phyloP scores from a whole-genome alignment of 2,329 filamentous ascomycete genomes.

The Fusarium temperatum region DNA sequence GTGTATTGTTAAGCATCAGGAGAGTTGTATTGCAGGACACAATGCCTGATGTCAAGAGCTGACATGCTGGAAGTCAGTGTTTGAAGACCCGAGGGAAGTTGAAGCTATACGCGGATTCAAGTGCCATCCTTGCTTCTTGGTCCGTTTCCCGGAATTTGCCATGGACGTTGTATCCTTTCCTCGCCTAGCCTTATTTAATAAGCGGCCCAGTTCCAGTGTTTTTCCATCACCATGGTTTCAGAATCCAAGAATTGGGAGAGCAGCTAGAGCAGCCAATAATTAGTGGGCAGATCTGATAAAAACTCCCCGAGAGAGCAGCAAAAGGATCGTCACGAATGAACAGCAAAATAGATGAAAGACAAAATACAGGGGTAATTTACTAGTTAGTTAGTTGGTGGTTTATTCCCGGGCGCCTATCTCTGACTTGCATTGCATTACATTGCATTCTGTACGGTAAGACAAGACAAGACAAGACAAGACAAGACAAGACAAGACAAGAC shows the following conservation, averaged over 20 bases:
- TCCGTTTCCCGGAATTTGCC: neutral
- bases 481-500: neutral
- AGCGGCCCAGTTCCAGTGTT: neutral
- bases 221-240: conserved; percentile 16
- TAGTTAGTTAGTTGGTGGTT: neutral
- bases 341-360: neutral
- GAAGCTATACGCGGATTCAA: neutral
- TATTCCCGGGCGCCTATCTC: neutral
- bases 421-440: neutral
- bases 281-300: neutral
- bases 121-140: neutral
- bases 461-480: neutral
- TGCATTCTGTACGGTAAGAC: neutral
- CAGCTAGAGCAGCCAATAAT: neutral
- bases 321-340: neutral
- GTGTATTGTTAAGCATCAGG: neutral
- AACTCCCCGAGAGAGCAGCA: neutral
- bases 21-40: neutral
- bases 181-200: conserved; percentile 3
- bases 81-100: neutral
- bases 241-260: neutral
- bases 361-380: neutral
- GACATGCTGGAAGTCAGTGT: neutral
- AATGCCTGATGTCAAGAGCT: neutral
- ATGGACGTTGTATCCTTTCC: conserved; percentile 8